Evolutionary conservation across 441 rosid species (phyloP), one percentile per base, ranked within the genome.

Genomic region (Gossypium trilobum): DNA sequence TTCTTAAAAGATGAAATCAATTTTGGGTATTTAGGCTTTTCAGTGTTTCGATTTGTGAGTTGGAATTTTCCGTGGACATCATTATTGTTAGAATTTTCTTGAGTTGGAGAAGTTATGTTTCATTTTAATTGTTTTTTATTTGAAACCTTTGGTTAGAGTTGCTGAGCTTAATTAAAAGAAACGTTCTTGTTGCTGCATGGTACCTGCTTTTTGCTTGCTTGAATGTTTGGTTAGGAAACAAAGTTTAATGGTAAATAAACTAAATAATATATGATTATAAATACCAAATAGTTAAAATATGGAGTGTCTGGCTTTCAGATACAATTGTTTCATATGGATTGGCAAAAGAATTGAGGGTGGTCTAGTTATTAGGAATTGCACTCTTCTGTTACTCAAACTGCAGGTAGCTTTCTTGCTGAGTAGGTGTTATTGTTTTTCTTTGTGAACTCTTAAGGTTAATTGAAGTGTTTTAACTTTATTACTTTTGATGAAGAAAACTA

Each of bases 91-190:
- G 27, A 7, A 1, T 19, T 39, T 19, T n/a, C 11, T n/a, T 2
- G 5, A 13, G 55, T 25, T 50, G 2, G 36, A 65, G 19, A 20
- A 44, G 55, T 8, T 14, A n/a, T 46, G 36, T 25, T 65, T 44
- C 36, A 23, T 13, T 66, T 5, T 0, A n/a, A 5, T 36, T 16
- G 2, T 23, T n/a, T 44, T 36, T 63, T 10, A n/a, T 44, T 65
- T 65, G 33, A 13, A 17, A 20, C 31, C 31, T 23, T 64, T 65
- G 14, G 39, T 25, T n/a, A 23, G 42, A 66, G 13, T n/a, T 5
- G 57, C 33, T 46, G 8, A 66, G 56, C 39, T 46, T 66, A 46
- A 25, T 67, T 50, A 8, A 44, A 65, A 44, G 70, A 65, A 66
- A 44, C 0, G 2, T 6, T 66, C 42, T 48, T 66, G 39, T 66